A percentile compares a stretch with the other conserved stretches of the same genome.
These are phyloP conservation scores for Yarrowia yakushimensis DNA, from an alignment of 805 yeast genomes.

Conservation along the genomic window DNA sequence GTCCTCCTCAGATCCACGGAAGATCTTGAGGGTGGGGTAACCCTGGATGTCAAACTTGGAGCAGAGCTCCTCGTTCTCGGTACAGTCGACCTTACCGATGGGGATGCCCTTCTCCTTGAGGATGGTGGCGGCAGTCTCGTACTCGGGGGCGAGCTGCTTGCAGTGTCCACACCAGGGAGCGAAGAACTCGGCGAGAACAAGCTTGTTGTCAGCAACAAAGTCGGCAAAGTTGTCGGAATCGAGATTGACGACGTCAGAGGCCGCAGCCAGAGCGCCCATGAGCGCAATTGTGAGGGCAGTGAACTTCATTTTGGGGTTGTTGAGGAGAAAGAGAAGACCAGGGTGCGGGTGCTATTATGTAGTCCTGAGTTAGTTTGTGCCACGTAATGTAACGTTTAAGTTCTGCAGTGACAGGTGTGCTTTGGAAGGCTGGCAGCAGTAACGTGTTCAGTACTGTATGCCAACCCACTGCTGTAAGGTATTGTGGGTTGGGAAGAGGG, in stretches of 20 bases:
- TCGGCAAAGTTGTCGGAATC: slow-evolving; percentile 60
- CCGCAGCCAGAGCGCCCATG: slow-evolving; percentile 46
- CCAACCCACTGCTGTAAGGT: no score
- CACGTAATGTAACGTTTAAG: slow-evolving; percentile 23
- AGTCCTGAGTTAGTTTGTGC: slow-evolving; percentile 21
- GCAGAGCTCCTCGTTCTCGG: slow-evolving; percentile 68
- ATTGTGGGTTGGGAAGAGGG: no score
- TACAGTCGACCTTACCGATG: slow-evolving; percentile 74
- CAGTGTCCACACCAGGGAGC: slow-evolving; percentile 99
- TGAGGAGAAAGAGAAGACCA: slow-evolving; percentile 8
- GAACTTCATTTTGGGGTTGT: slow-evolving; percentile 41
- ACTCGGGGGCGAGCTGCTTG: slow-evolving; percentile 61
- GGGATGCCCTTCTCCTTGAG: slow-evolving; percentile 44
- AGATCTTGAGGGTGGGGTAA: slow-evolving; percentile 79
- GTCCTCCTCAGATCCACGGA: slow-evolving; percentile 43
- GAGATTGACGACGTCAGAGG: slow-evolving; percentile 83
- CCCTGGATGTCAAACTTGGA: slow-evolving; percentile 63
- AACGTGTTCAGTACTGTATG: neutral
- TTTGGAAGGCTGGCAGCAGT: slow-evolving; percentile 2
- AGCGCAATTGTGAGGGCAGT: slow-evolving; percentile 34
- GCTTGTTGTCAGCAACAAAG: slow-evolving; percentile 66
- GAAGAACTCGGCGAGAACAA: slow-evolving; percentile 79
- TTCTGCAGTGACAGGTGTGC: neutral
- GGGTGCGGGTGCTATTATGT: slow-evolving; percentile 17
- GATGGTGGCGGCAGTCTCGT: slow-evolving; percentile 59